phyloP scores from a whole-genome alignment of 805 yeast species.

The Candida berthetii region DNA sequence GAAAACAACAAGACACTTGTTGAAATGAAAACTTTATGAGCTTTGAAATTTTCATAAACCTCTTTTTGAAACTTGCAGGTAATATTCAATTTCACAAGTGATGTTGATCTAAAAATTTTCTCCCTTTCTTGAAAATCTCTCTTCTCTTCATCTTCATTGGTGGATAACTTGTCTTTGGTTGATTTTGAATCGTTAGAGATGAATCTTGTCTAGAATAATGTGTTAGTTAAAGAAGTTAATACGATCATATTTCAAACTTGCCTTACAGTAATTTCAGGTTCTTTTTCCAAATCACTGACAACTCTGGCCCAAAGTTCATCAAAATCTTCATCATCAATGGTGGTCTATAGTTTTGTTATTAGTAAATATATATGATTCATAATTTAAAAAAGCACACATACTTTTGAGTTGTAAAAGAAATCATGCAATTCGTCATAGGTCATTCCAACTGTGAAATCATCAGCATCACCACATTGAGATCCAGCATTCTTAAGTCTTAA shows the following conservation, averaged over 20 bases:
- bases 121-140: slow-evolving; percentile 27
- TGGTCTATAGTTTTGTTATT: slow-evolving; percentile 1
- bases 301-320: slow-evolving; percentile 70
- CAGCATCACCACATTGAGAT: slow-evolving; percentile 49
- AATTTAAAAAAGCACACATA: slow-evolving; percentile 12
- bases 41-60: slow-evolving; percentile 30
- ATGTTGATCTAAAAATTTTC: slow-evolving; percentile 63
- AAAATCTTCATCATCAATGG: slow-evolving; percentile 50
- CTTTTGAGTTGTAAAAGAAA: slow-evolving; percentile 33
- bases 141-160: slow-evolving; percentile 34
- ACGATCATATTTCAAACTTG: slow-evolving; percentile 39
- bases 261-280: slow-evolving; percentile 75
- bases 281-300: slow-evolving; percentile 51
- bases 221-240: slow-evolving; percentile 16
- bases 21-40: slow-evolving; percentile 13
- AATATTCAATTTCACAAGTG: slow-evolving; percentile 55
- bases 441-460: slow-evolving; percentile 45
- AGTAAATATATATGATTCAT: neutral
- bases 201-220: slow-evolving; percentile 13
- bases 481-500: slow-evolving; percentile 66
- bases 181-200: slow-evolving; percentile 33
- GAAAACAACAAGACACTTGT: slow-evolving; percentile 7
- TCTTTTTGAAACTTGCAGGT: slow-evolving; percentile 52
- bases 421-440: slow-evolving; percentile 43
- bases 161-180: slow-evolving; percentile 28